Evolutionary conservation across 2,329 filamentous ascomycete genomes (phyloP), one percentile per base, ranked within the genome.

Genomic region (Alternaria triticimaculans): DNA sequence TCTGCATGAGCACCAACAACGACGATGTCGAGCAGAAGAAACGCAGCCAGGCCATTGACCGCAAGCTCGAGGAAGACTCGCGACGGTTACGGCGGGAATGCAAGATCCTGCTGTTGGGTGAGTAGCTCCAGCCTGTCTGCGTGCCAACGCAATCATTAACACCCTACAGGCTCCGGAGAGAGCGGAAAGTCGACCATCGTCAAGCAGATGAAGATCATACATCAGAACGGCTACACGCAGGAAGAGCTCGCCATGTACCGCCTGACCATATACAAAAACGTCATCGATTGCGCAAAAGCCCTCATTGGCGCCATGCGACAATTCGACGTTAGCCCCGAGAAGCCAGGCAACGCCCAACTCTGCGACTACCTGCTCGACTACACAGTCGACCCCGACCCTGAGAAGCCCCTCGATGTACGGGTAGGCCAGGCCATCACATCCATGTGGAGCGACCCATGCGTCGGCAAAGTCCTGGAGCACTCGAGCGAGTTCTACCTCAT

Each of bases 201-300:
- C 72, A 99, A 99, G 83, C 96, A 99, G 86, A 99, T 99, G 96
- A 99, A 98, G 84, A 99, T 99, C 74, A 98, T 99, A 77, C 96
- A 99, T 78, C 91, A 98, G 76, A 97, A 97, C 83, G 96, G 96
- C 65, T 99, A 99, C 82, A 94, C 93, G 11, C 89, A 93, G 71
- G 95, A 98, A 75, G 96, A 99, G 82, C 87, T 98, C 54, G 92
- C 92, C 75, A 91, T 97, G 79, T 98, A 98, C 84, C 92, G 96
- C 63, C 89, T 97, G 66, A 98, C 96, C 33, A 94, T 99, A 64
- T 99, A 97, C 85, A 99, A 99, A 84, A 99, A 99, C 80, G 86
- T 99, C 64, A 88, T 98, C 72, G 96, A 99, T 82, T 99, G 96
- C 85, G 93, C 94, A 71, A 98, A 97, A 79, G 92, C 94, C 55